phyloP scores from a whole-genome alignment of 2,329 filamentous ascomycete genomes.

The Diaporthe sp. region DNA sequence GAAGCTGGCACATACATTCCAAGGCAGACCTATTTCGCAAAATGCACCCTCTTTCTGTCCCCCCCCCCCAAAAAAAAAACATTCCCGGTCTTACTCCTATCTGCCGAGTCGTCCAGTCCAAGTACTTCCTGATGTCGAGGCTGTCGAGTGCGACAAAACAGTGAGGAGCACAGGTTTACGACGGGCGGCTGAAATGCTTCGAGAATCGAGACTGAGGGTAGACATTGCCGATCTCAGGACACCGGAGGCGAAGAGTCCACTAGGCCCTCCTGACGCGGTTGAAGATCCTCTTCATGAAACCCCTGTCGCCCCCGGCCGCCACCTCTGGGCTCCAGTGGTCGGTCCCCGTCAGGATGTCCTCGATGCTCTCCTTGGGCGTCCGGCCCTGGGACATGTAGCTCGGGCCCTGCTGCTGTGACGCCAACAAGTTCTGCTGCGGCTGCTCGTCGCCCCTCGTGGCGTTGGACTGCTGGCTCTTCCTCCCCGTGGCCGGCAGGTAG shows the following conservation, averaged over 20 bases:
- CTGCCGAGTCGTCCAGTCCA: background rate
- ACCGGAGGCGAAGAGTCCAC: constrained; percentile 32
- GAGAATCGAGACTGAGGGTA: background rate
- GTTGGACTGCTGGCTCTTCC: constrained; percentile 61
- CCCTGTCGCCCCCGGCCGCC: constrained; percentile 54
- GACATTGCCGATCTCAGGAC: constrained; percentile 10
- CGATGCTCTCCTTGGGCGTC: constrained; percentile 63
- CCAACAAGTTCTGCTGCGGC: background rate
- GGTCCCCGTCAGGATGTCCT: constrained; percentile 63
- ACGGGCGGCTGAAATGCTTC: background rate
- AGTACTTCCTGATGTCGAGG: background rate
- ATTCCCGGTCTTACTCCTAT: background rate
- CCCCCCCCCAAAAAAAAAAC: background rate
- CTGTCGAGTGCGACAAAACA: background rate
- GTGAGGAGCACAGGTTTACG: background rate
- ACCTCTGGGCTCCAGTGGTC: constrained; percentile 60
- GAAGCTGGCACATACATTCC: background rate
- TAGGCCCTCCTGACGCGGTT: constrained; percentile 64
- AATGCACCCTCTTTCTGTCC: background rate
- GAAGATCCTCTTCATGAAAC: constrained; percentile 73
- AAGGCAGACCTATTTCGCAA: background rate
- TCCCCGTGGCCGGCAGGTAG: constrained; percentile 49
- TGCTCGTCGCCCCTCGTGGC: constrained; percentile 18
- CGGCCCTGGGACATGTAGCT: constrained; percentile 46
- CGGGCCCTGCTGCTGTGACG: constrained; percentile 46